Conservation (phyloP, 2,329 filamentous ascomycete genomes). For the Claviceps citrina region DNA sequence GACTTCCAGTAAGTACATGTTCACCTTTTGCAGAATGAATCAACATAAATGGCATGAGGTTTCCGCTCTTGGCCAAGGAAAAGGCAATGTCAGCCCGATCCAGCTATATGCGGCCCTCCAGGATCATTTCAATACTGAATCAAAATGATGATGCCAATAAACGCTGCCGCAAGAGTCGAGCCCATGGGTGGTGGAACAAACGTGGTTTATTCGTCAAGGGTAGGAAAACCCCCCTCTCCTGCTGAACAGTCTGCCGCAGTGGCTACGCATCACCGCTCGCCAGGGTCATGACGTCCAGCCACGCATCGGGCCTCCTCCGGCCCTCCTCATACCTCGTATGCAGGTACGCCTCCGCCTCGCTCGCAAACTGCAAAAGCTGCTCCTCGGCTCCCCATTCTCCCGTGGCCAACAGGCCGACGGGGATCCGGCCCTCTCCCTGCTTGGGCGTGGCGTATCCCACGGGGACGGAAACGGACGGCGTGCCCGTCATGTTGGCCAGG, state of each 20-base stretch:
- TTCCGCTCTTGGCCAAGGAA: too few relatives aligned
- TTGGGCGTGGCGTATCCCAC: conserved; percentile 52
- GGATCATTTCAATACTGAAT: too few relatives aligned
- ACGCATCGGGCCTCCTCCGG: conserved; percentile 34
- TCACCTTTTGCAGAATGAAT: too few relatives aligned
- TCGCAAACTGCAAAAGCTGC: conserved; percentile 43
- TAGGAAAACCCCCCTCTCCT: too few relatives aligned
- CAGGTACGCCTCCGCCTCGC: conserved; percentile 40
- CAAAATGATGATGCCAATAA: too few relatives aligned
- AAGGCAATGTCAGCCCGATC: too few relatives aligned
- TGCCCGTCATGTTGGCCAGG: conserved; percentile 68
- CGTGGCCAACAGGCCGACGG: conserved; percentile 47
- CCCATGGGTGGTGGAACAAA: too few relatives aligned
- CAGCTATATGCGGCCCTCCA: too few relatives aligned
- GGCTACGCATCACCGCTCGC: conserved; percentile 8
- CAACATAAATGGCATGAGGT: too few relatives aligned
- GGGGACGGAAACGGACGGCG: conserved; percentile 59
- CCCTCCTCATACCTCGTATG: conserved; percentile 32
- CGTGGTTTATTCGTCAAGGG: too few relatives aligned
- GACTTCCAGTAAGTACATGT: too few relatives aligned
- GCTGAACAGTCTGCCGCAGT: background rate
- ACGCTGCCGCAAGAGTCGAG: too few relatives aligned
- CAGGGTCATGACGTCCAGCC: conserved; percentile 40
- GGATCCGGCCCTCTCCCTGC: conserved; percentile 42
- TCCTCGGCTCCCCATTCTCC: conserved; percentile 55